Percentiles rank a stretch among this genome's conserved stretches.
These are phyloP conservation scores for Domatiomyces catenatus DNA, from an alignment of 2,329 filamentous ascomycete species.

Conservation along the genomic window DNA sequence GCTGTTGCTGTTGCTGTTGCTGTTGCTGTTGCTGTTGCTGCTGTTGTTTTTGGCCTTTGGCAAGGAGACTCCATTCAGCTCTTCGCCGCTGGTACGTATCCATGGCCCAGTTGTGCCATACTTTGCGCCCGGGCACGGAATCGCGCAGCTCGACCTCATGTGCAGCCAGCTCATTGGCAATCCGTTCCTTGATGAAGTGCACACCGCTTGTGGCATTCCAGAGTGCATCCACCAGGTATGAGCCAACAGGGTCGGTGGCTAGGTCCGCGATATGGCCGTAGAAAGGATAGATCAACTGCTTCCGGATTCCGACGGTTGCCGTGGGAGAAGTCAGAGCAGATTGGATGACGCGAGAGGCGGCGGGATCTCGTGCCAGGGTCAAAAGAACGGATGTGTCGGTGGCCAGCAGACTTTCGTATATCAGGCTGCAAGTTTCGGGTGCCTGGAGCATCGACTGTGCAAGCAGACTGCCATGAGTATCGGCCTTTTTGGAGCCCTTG, in stretches of 20 bases:
- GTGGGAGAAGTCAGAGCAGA: constrained; percentile 39
- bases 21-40: neutral
- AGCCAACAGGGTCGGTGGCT: constrained; percentile 46
- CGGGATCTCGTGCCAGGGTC: constrained; percentile 48
- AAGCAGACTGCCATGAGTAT: constrained; percentile 65
- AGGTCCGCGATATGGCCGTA: constrained; percentile 46
- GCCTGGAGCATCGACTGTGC: constrained; percentile 64
- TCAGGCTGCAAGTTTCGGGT: constrained; percentile 53
- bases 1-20: too few relatives aligned
- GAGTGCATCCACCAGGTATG: constrained; percentile 52
- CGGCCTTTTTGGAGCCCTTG: constrained; percentile 21
- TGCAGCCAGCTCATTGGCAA: constrained; percentile 46
- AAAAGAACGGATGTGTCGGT: constrained; percentile 43
- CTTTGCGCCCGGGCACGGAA: constrained; percentile 47
- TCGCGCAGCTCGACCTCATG: constrained; percentile 49
- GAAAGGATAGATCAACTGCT: constrained; percentile 49
- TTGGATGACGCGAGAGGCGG: constrained; percentile 48
- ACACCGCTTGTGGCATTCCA: constrained; percentile 49
- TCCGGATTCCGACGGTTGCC: constrained; percentile 36
- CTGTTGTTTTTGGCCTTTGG: constrained; percentile 30
- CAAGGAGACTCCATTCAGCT: constrained; percentile 48
- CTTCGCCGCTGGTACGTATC: constrained; percentile 51
- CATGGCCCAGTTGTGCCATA: constrained; percentile 62
- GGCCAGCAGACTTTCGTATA: constrained; percentile 56
- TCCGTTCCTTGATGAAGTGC: constrained; percentile 51